Conservation (phyloP, 2,329 filamentous ascomycete genomes). For the Alternaria brassicae region DNA sequence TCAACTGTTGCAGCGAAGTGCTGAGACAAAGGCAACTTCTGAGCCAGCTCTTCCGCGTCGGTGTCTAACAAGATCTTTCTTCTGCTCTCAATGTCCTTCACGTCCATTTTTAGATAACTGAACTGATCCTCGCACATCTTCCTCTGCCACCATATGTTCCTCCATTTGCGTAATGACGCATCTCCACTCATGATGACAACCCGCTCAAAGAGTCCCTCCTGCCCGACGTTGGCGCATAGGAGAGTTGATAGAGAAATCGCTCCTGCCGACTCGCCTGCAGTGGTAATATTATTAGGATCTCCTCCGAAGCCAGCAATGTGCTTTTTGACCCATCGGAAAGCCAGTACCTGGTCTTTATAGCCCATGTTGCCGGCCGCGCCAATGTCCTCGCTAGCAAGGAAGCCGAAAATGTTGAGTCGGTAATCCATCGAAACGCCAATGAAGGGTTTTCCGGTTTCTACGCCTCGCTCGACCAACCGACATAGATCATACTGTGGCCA, state of each 20-base stretch:
- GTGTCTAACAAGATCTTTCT: slow-evolving; percentile 22
- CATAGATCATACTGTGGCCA: slow-evolving; percentile 61
- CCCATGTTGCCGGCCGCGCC: slow-evolving; percentile 46
- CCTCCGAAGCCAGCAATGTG: slow-evolving; percentile 53
- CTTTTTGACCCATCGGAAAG: slow-evolving; percentile 49
- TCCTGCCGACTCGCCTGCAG: slow-evolving; percentile 58
- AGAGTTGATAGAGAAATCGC: slow-evolving; percentile 44
- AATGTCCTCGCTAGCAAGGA: slow-evolving; percentile 56
- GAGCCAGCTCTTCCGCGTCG: slow-evolving; percentile 27
- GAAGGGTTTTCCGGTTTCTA: slow-evolving; percentile 54
- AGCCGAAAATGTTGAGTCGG: slow-evolving; percentile 40
- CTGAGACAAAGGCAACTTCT: slow-evolving; percentile 35
- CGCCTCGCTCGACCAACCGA: slow-evolving; percentile 55
- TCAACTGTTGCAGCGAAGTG: slow-evolving; percentile 37
- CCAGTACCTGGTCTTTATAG: slow-evolving; percentile 46
- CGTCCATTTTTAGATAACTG: slow-evolving; percentile 24
- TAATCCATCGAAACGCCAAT: slow-evolving; percentile 53
- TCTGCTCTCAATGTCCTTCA: slow-evolving; percentile 16
- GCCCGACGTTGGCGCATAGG: slow-evolving; percentile 36
- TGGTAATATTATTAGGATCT: slow-evolving; percentile 47
- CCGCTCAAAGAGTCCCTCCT: slow-evolving; percentile 33
- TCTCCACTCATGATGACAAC: slow-evolving; percentile 45
- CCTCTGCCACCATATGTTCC: slow-evolving; percentile 35
- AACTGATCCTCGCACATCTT: slow-evolving; percentile 36
- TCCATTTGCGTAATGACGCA: slow-evolving; percentile 37